phyloP scores from a whole-genome alignment of 164 flowering plant species.

The Macadamia tetraphylla region DNA sequence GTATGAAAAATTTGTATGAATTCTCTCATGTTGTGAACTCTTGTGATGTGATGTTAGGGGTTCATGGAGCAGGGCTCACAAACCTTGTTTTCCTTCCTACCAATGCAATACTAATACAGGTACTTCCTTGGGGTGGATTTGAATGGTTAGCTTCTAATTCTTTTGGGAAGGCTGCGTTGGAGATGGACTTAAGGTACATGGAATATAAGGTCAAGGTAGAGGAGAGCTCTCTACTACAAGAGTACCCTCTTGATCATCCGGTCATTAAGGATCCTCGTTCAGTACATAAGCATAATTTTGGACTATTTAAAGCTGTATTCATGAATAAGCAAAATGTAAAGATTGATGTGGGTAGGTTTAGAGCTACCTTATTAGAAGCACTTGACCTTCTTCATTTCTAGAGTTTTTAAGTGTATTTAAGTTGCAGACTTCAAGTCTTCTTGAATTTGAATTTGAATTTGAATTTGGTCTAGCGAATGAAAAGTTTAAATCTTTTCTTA shows the following conservation, averaged over 20 bases:
- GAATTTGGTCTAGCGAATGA: too few species aligned
- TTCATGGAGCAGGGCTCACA: constrained; percentile 45
- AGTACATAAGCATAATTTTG: constrained; percentile 9
- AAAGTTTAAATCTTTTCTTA: too few species aligned
- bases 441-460: too few species aligned
- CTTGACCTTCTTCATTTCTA: constrained; percentile 3
- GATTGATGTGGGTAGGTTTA: constrained; percentile 9
- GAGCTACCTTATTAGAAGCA: background rate
- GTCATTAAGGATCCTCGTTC: constrained; percentile 15
- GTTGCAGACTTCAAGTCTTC: too few species aligned
- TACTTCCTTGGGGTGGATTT: constrained; percentile 27
- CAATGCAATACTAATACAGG: constrained; percentile 25
- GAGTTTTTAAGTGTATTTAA: too few species aligned
- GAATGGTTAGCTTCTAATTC: constrained; percentile 11
- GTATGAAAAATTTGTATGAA: background rate
- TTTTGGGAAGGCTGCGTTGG: constrained; percentile 19
- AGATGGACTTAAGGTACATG: constrained; percentile 27
- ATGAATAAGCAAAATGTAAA: constrained; percentile 13
- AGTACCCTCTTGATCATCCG: constrained; percentile 16
- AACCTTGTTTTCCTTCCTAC: constrained; percentile 29
- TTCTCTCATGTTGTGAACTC: constrained; percentile 21
- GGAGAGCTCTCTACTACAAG: constrained; percentile 26
- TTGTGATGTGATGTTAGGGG: constrained; percentile 32
- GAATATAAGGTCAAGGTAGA: constrained; percentile 19
- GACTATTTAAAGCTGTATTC: constrained; percentile 2